These are phyloP conservation scores for Hygrophorus russula DNA, from an alignment of 768 basidiomycete species.

Conservation along the genomic window DNA sequence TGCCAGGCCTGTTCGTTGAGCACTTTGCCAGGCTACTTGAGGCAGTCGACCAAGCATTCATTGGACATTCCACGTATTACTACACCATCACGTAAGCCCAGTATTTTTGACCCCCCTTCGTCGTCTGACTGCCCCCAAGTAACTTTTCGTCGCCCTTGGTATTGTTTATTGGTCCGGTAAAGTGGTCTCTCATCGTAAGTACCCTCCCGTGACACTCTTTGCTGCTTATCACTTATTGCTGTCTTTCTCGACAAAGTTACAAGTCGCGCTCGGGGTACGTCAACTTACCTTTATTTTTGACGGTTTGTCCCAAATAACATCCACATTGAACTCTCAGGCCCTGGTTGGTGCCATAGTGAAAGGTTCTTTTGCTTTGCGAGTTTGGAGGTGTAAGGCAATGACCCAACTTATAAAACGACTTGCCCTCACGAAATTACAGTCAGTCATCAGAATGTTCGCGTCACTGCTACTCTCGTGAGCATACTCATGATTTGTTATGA, in stretches of 20 bases:
- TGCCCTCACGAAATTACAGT: slow-evolving; percentile 23
- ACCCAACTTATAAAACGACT: slow-evolving; percentile 1
- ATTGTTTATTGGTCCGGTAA: slow-evolving; percentile 16
- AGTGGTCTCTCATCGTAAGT: slow-evolving; percentile 18
- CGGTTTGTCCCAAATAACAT: slow-evolving; percentile 23
- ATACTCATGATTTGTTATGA: background rate
- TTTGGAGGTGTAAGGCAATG: slow-evolving; percentile 42
- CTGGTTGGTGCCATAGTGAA: slow-evolving; percentile 44
- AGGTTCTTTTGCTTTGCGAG: slow-evolving; percentile 43
- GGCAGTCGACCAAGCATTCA: slow-evolving; percentile 35
- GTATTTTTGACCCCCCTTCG: background rate
- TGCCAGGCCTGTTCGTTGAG: slow-evolving; percentile 17
- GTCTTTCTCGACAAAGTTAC: slow-evolving; percentile 10
- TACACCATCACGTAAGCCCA: slow-evolving; percentile 41
- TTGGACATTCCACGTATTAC: slow-evolving; percentile 37
- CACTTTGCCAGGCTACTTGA: slow-evolving; percentile 32
- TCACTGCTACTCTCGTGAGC: slow-evolving; percentile 37
- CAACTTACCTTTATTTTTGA: slow-evolving; percentile 13
- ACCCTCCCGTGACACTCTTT: no score
- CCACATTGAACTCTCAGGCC: slow-evolving; percentile 15
- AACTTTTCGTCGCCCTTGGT: slow-evolving; percentile 22
- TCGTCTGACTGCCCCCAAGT: slow-evolving; percentile 15
- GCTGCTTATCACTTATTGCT: no score
- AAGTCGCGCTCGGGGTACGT: background rate
- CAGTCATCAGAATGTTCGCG: slow-evolving; percentile 36